Evolutionary conservation across 352 stramenopile species (phyloP).

Genomic region (Thraustotheca clavata): DNA sequence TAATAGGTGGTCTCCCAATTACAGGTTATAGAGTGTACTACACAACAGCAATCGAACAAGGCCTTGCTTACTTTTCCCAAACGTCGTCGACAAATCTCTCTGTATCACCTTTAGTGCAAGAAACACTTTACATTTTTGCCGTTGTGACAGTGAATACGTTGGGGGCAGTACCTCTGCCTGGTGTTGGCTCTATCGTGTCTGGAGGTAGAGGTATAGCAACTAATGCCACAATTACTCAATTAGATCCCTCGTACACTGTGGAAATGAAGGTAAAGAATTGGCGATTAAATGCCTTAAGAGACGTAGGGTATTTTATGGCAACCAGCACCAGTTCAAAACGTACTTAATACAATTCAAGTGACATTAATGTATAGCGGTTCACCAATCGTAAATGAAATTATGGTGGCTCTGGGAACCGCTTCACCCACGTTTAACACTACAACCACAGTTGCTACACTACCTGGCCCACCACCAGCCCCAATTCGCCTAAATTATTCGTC

Average conservation of each 20-base stretch:
- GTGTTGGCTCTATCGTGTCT: neutral
- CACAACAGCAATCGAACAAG: neutral
- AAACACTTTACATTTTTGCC: neutral
- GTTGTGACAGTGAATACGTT: neutral
- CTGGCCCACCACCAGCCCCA: neutral
- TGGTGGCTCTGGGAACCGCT: neutral
- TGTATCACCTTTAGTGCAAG: neutral
- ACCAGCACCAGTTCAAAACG: neutral
- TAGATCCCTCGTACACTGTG: neutral
- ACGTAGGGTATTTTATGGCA: neutral
- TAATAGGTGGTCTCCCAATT: conserved; percentile 1
- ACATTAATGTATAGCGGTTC: neutral
- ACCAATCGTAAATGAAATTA: neutral
- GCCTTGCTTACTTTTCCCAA: neutral
- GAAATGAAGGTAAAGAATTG: neutral
- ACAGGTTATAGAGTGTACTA: conserved; percentile 12
- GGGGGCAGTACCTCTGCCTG: neutral
- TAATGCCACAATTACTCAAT: neutral
- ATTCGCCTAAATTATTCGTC: conserved; percentile 1
- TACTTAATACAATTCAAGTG: neutral
- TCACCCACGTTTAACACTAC: neutral
- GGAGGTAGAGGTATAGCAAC: neutral
- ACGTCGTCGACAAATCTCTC: neutral
- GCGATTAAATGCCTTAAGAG: neutral
- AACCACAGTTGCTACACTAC: neutral